These are phyloP conservation scores for Magnusiomyces paraingens DNA, from an alignment of 1,139 yeast species.

Conservation along the genomic window DNA sequence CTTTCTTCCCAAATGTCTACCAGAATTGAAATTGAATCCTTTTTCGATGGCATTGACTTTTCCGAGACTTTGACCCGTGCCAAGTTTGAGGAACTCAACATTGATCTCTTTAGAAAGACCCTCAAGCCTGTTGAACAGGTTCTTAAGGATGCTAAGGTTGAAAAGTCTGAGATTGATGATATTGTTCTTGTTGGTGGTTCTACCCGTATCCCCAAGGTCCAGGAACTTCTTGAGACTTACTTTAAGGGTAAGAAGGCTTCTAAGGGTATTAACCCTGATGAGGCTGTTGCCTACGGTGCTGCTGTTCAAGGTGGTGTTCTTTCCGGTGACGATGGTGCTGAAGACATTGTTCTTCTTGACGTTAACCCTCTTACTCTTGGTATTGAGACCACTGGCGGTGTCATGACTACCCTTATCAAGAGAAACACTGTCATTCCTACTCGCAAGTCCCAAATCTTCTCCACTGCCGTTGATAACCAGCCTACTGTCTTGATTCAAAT, in stretches of 20 bases:
- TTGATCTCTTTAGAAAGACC: conserved; percentile 81
- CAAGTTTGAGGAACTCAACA: conserved; percentile 87
- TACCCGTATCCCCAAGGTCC: conserved; percentile 96
- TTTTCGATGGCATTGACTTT: conserved; percentile 92
- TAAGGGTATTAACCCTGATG: conserved; percentile 95
- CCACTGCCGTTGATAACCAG: conserved; percentile 96
- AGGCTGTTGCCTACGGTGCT: conserved; percentile 97
- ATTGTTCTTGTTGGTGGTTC: conserved; percentile 97
- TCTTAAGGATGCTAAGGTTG: conserved; percentile 78
- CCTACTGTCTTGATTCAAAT: conserved; percentile 96
- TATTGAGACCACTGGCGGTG: conserved; percentile 97
- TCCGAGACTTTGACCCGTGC: conserved; percentile 91
- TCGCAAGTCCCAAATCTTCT: conserved; percentile 92
- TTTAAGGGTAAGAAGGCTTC: conserved; percentile 92
- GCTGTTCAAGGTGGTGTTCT: conserved; percentile 97
- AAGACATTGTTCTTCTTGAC: conserved; percentile 81
- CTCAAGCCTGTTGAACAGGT: conserved; percentile 92
- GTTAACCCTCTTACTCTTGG: conserved; percentile 93
- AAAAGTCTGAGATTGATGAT: conserved; percentile 79
- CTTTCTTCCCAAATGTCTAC: conserved; percentile 85
- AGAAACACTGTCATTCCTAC: conserved; percentile 98
- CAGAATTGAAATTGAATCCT: conserved; percentile 89
- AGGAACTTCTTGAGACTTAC: conserved; percentile 77
- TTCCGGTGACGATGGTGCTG: conserved; percentile 78
- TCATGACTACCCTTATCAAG: conserved; percentile 93